These are phyloP conservation scores for Colletotrichum melonis DNA, from an alignment of 2,329 filamentous ascomycete species.

Conservation along the genomic window DNA sequence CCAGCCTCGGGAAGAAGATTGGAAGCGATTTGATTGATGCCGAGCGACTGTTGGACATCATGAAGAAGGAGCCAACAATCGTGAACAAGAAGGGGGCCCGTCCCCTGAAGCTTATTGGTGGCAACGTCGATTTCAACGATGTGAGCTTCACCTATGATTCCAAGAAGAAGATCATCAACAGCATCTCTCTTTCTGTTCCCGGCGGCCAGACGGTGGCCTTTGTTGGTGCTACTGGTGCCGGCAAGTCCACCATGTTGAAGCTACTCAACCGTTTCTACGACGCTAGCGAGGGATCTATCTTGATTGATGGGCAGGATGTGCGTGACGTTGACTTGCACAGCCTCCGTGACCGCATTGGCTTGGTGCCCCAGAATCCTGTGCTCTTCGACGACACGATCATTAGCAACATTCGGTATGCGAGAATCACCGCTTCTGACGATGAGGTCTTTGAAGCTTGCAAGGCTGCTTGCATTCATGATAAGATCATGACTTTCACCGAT, in stretches of 20 bases:
- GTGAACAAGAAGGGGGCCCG: conserved; percentile 62
- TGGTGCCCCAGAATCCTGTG: conserved; percentile 67
- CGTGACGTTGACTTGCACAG: conserved; percentile 64
- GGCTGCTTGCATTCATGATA: conserved; percentile 68
- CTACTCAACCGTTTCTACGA: conserved; percentile 71
- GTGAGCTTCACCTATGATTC: conserved; percentile 71
- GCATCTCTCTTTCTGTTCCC: conserved; percentile 61
- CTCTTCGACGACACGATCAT: conserved; percentile 70
- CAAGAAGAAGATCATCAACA: conserved; percentile 67
- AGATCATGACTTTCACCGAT: conserved; percentile 65
- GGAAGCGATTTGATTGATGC: conserved; percentile 68
- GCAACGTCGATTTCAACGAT: conserved; percentile 64
- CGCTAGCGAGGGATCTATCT: conserved; percentile 62
- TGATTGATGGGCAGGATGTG: conserved; percentile 68
- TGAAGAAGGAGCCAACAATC: conserved; percentile 67
- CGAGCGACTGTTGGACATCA: conserved; percentile 67
- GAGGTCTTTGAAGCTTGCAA: conserved; percentile 66
- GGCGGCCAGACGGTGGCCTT: conserved; percentile 68
- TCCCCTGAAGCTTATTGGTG: conserved; percentile 62
- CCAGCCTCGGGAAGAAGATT: conserved; percentile 65
- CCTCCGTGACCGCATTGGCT: conserved; percentile 64
- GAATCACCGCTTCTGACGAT: conserved; percentile 63
- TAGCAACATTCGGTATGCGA: conserved; percentile 69
- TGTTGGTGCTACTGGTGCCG: conserved; percentile 69
- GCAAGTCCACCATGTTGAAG: conserved; percentile 69